Percentiles rank a stretch among this genome's conserved stretches.
phyloP scores from a whole-genome alignment of 2,329 filamentous ascomycete species.

The Arthroderma uncinatum region DNA sequence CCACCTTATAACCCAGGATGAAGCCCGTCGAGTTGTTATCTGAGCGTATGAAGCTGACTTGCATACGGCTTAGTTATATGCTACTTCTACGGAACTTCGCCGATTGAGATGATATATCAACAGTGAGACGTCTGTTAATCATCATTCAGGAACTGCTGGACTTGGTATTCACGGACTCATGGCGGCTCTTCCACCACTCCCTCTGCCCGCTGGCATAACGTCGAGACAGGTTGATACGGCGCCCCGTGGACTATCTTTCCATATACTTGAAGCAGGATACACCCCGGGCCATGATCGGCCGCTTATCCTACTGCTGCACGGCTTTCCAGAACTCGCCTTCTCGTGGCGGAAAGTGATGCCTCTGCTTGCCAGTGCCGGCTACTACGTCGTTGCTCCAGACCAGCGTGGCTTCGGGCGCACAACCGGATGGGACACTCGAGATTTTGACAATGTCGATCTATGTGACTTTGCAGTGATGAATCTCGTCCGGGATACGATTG shows the following conservation, averaged over 20 bases:
- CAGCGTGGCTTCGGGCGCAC: constrained; percentile 59
- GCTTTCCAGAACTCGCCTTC: constrained; percentile 58
- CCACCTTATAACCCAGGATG: neutral
- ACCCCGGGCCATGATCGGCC: constrained; percentile 33
- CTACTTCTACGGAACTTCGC: neutral
- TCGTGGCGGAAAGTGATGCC: constrained; percentile 57
- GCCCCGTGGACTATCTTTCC: constrained; percentile 48
- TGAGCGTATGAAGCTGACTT: neutral
- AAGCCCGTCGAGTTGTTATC: neutral
- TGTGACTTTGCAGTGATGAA: constrained; percentile 47
- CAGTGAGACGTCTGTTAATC: no score
- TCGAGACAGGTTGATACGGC: constrained; percentile 48
- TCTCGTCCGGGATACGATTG: constrained; percentile 51
- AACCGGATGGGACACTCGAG: constrained; percentile 45
- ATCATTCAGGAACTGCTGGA: no score
- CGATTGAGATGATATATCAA: constrained; percentile 1
- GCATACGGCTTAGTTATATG: neutral
- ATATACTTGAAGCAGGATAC: constrained; percentile 47
- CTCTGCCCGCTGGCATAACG: constrained; percentile 45
- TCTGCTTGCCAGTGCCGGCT: constrained; percentile 48
- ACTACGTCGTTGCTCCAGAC: constrained; percentile 56
- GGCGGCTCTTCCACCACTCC: constrained; percentile 33
- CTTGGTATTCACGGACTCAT: no score
- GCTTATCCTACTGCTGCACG: constrained; percentile 52
- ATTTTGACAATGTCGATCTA: constrained; percentile 45